Percentiles rank a stretch among this genome's conserved stretches.
These are phyloP conservation scores for Malus hybrid DNA, from an alignment of 331 rosid species.

Conservation along the genomic window DNA sequence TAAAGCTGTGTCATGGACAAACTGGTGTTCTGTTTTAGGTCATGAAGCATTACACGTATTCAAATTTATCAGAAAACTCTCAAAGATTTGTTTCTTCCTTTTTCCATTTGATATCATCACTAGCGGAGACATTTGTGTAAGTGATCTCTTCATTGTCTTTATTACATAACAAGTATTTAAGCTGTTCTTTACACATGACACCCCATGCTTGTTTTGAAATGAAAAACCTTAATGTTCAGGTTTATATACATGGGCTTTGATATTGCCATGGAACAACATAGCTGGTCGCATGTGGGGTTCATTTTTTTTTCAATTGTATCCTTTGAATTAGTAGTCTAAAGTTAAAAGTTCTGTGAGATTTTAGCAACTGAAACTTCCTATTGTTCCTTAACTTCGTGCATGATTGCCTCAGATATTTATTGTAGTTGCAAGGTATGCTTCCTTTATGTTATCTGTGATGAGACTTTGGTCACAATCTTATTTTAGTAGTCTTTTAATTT, in stretches of 20 bases:
- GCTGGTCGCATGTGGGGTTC: constrained; percentile 98
- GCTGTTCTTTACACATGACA: too few species aligned
- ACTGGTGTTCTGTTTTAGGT: constrained; percentile 47
- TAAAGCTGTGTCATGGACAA: constrained; percentile 2
- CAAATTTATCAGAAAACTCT: constrained; percentile 58
- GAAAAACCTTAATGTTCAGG: constrained; percentile 26
- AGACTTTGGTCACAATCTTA: constrained; percentile 13
- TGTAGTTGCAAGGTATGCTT: constrained; percentile 69
- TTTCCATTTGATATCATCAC: too few species aligned
- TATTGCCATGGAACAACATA: constrained; percentile 88
- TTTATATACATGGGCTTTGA: constrained; percentile 98
- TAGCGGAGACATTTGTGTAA: too few species aligned
- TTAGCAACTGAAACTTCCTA: constrained; percentile 8
- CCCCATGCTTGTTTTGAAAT: too few species aligned
- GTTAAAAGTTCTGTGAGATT: constrained; percentile 7
- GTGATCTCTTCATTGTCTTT: too few species aligned
- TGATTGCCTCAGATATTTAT: constrained; percentile 65
- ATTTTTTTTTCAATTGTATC: constrained; percentile 98
- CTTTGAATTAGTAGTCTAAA: constrained; percentile 26
- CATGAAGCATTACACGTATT: constrained; percentile 88
- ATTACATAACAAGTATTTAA: too few species aligned
- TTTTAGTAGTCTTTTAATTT: constrained; percentile 6
- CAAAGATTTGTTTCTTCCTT: too few species aligned
- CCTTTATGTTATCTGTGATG: constrained; percentile 11
- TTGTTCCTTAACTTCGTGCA: constrained; percentile 48